Evolutionary conservation across 352 stramenopile genomes (phyloP).

Genomic region (Pythium biforme): DNA sequence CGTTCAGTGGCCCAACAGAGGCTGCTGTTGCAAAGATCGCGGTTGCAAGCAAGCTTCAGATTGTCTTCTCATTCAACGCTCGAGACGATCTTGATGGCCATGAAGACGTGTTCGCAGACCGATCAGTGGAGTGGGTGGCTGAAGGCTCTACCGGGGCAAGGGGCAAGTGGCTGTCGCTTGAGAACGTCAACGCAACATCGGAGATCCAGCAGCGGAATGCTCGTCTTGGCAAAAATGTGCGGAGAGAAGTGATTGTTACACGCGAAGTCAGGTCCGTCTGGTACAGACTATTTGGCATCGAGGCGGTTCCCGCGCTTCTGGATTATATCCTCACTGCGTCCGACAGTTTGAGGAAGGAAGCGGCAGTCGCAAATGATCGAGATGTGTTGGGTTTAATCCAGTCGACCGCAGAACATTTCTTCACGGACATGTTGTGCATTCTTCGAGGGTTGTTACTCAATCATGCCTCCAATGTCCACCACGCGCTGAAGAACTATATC

Average conservation of each 20-base stretch:
- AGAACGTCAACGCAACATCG: slow-evolving; percentile 53
- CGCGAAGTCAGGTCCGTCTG: slow-evolving; percentile 47
- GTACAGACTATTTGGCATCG: slow-evolving; percentile 55
- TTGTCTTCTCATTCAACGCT: slow-evolving; percentile 77
- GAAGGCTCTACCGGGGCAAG: slow-evolving; percentile 49
- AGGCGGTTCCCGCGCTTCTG: slow-evolving; percentile 50
- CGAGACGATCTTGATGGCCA: slow-evolving; percentile 37
- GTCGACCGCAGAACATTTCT: slow-evolving; percentile 1
- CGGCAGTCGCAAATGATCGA: background rate
- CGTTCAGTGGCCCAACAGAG: slow-evolving; percentile 40
- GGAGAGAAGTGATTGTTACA: slow-evolving; percentile 33
- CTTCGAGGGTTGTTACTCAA: slow-evolving; percentile 62
- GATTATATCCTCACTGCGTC: slow-evolving; percentile 51
- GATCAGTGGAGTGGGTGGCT: slow-evolving; percentile 68
- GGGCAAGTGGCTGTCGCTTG: slow-evolving; percentile 66
- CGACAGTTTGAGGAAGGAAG: slow-evolving; percentile 24
- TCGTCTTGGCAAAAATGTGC: slow-evolving; percentile 52
- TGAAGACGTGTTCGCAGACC: slow-evolving; percentile 52
- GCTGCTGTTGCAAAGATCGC: slow-evolving; percentile 35
- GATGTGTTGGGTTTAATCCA: background rate
- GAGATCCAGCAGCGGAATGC: slow-evolving; percentile 80
- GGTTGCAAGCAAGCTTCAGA: slow-evolving; percentile 55
- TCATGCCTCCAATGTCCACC: slow-evolving; percentile 19
- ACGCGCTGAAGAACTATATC: slow-evolving; percentile 46
- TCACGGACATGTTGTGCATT: slow-evolving; percentile 69